A percentile compares a stretch with the other conserved stretches of the same genome.
Conservation (phyloP, 1,284 basidiomycete species). For the Ustilago shanxiensis region DNA sequence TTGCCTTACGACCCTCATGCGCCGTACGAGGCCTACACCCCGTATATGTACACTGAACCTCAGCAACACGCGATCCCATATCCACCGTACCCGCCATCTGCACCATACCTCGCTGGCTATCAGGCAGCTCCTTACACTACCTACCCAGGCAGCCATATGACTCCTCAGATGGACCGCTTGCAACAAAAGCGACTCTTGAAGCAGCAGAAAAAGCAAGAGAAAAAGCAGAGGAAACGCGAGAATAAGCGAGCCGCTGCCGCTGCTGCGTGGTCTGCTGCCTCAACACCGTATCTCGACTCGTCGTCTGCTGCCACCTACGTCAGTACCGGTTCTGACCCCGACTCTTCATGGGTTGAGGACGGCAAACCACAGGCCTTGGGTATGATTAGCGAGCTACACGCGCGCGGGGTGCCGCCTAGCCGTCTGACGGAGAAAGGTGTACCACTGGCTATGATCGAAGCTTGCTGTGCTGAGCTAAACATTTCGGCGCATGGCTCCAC, state of each 20-base stretch:
- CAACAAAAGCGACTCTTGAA: conserved; percentile 22
- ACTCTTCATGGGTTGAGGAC: conserved; percentile 22
- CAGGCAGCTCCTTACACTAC: background rate
- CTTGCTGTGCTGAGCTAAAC: conserved; percentile 32
- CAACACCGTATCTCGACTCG: background rate
- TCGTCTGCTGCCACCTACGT: background rate
- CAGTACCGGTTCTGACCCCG: background rate
- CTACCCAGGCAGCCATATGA: background rate
- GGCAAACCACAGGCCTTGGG: conserved; percentile 28
- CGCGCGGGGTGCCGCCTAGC: conserved; percentile 28
- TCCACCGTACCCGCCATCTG: conserved; percentile 6
- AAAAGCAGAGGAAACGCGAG: conserved; percentile 31
- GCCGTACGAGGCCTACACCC: conserved; percentile 15
- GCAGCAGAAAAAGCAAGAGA: conserved; percentile 36
- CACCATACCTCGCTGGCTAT: conserved; percentile 10
- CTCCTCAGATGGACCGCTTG: conserved; percentile 9
- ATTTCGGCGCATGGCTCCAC: conserved; percentile 6
- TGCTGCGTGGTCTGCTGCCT: conserved; percentile 1
- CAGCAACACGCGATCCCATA: background rate
- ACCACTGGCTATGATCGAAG: conserved; percentile 21
- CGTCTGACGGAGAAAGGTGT: conserved; percentile 28
- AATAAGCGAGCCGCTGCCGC: conserved; percentile 19
- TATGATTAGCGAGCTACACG: conserved; percentile 30
- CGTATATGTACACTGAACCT: background rate
- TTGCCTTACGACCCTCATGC: conserved; percentile 25